Percentiles rank a stretch among this genome's conserved stretches.
Evolutionary conservation across 345 rosid species (phyloP).

Genomic region (Raphanus sativus): DNA sequence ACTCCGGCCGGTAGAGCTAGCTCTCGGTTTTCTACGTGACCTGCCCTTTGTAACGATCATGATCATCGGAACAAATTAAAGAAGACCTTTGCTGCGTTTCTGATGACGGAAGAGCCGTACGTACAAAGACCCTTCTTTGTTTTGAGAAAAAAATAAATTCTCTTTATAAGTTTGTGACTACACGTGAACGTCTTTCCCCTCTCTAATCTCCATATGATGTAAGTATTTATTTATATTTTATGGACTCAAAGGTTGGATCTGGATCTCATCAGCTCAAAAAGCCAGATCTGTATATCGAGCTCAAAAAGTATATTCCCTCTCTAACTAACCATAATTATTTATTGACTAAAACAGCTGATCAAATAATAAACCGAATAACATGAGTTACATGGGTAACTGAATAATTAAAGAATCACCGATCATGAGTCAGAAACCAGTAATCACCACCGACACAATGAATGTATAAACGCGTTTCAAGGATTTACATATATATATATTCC

Average conservation of each 20-base stretch:
- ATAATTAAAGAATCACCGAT: not conserved
- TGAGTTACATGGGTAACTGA: not conserved
- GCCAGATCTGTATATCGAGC: not conserved
- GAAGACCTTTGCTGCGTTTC: constrained; percentile 77
- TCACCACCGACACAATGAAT: constrained; percentile 31
- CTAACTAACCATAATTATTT: not conserved
- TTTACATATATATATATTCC: not conserved
- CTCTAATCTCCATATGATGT: no score
- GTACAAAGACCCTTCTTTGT: constrained; percentile 35
- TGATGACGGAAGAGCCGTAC: constrained; percentile 56
- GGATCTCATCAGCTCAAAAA: constrained; percentile 6
- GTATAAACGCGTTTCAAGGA: constrained; percentile 19
- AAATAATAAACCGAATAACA: not conserved
- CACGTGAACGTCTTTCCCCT: not conserved
- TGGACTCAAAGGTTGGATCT: constrained; percentile 17
- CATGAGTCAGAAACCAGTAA: not conserved
- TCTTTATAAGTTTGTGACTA: not conserved
- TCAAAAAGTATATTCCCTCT: no score
- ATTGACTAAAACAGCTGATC: not conserved
- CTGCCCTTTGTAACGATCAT: constrained; percentile 73
- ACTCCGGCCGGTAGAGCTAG: constrained; percentile 55
- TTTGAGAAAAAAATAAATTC: not conserved
- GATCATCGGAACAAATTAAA: constrained; percentile 74
- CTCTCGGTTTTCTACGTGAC: constrained; percentile 71
- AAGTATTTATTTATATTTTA: not conserved